Evolutionary conservation across 768 basidiomycete genomes (phyloP), one percentile per base, ranked within the genome.

Genomic region (Myochromella boudieri): DNA sequence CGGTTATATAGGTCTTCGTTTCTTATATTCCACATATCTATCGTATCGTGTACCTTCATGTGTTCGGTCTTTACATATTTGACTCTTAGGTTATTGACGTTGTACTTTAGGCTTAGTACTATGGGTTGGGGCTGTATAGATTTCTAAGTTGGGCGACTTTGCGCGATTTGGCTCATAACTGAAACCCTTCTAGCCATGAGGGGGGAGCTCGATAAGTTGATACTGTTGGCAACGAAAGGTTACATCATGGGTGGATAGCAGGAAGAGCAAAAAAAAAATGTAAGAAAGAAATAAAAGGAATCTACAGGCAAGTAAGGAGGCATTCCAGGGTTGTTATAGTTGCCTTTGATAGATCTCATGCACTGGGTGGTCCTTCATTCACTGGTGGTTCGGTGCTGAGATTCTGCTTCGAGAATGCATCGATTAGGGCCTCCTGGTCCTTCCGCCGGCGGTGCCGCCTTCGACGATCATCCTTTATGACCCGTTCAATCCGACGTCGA

Each of bases 391-490:
- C 72, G 24, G 53, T 64, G 37, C 56, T 61, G 47, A 80, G 55
- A 42, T 72, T 71, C 59, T 78, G 76, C 49, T 66, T 81, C 32
- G 86, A 81, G 60, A 92, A 91, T 5, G 87, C 84, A 60, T 87
- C 84, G 48, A 91, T 73, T 77, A 92, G 82, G 20, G 84, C 74
- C 44, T 92, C 90, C 58, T 90, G 87, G 58, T 91, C 90, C 61
- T 87, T 88, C 57, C 89, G 84, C 45, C 89, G 76, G 57, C 78
- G 86, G 65, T 92, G 90, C 54, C 90, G 77, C 65, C 77, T 81
- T 56, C 87, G 77, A 53, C 88, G 76, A 69, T 92, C 90, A 37
- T 92, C 90, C 62, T 87, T 90, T 61, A 92, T 90, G n/a, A 85
- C 69, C 25, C 85, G 78, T 55, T 91, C 85, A 42, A 91, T 80